phyloP scores from a whole-genome alignment of 2,329 filamentous ascomycete genomes.

The Venturia effusa region DNA sequence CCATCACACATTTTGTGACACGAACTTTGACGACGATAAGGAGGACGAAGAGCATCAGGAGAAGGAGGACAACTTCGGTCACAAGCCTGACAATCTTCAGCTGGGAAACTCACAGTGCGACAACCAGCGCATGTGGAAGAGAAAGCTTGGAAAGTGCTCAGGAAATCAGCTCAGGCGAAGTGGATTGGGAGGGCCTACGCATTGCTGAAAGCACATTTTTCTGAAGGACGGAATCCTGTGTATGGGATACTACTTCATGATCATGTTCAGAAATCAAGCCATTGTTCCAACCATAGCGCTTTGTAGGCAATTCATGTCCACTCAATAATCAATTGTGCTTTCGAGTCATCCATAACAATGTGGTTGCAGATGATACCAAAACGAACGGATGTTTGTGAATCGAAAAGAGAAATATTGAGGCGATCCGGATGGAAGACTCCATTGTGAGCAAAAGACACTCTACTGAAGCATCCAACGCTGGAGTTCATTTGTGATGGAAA shows the following conservation, averaged over 20 bases:
- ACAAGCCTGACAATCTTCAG: background rate
- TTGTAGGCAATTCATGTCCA: background rate
- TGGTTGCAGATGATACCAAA: too few relatives aligned
- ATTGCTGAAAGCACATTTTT: background rate
- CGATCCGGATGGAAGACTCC: too few relatives aligned
- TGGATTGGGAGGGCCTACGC: background rate
- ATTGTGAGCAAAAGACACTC: too few relatives aligned
- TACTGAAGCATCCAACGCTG: too few relatives aligned
- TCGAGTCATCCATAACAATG: too few relatives aligned
- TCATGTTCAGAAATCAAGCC: background rate
- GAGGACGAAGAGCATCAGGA: too few relatives aligned
- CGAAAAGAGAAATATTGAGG: too few relatives aligned
- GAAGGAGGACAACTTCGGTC: background rate
- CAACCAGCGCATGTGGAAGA: background rate
- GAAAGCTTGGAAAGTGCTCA: background rate
- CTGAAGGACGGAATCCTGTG: background rate
- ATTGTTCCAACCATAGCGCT: background rate
- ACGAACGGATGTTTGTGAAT: too few relatives aligned
- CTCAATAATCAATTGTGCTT: background rate
- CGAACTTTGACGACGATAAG: too few relatives aligned
- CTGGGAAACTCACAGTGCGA: background rate
- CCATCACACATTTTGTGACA: background rate
- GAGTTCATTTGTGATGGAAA: too few relatives aligned
- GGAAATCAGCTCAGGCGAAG: background rate
- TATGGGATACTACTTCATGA: background rate